Conservation (phyloP, 2,329 filamentous ascomycete genomes). For the Fusarium neocosmosporiellum region DNA sequence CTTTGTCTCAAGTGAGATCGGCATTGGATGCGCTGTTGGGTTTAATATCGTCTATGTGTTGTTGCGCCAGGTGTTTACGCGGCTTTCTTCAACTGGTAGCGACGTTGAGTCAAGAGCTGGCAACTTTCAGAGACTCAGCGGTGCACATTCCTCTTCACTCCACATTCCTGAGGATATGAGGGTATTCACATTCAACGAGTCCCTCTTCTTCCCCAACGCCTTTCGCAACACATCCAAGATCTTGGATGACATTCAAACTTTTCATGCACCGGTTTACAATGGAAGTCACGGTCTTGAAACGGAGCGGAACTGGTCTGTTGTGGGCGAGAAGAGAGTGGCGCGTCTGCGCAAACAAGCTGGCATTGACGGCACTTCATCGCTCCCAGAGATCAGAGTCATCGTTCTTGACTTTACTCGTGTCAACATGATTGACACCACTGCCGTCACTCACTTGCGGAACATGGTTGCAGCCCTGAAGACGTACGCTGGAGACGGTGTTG, state of each 20-base stretch:
- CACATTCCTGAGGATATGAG: constrained; percentile 61
- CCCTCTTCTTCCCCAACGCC: constrained; percentile 71
- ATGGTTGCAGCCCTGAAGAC: constrained; percentile 60
- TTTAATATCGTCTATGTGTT: constrained; percentile 73
- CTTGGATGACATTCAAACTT: constrained; percentile 60
- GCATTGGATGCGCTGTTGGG: constrained; percentile 68
- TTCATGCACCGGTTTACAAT: constrained; percentile 54
- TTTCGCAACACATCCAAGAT: constrained; percentile 61
- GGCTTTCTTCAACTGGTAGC: constrained; percentile 46
- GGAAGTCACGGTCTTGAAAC: constrained; percentile 44
- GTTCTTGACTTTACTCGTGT: constrained; percentile 64
- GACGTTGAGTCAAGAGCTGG: constrained; percentile 46
- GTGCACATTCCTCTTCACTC: constrained; percentile 30
- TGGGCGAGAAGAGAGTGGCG: constrained; percentile 58
- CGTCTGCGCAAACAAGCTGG: constrained; percentile 56
- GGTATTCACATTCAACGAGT: constrained; percentile 67
- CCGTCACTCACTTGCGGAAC: constrained; percentile 60
- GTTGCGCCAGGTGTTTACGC: constrained; percentile 67
- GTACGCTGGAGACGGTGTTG: constrained; percentile 59
- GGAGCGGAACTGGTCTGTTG: constrained; percentile 66
- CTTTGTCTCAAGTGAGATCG: constrained; percentile 69
- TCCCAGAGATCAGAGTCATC: constrained; percentile 56
- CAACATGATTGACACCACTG: constrained; percentile 65
- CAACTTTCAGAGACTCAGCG: constrained; percentile 21
- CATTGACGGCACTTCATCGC: constrained; percentile 47